Evolutionary conservation across 805 yeast species (phyloP), one percentile per base, ranked within the genome.

Genomic region (Hanseniaspora nectarophila): DNA sequence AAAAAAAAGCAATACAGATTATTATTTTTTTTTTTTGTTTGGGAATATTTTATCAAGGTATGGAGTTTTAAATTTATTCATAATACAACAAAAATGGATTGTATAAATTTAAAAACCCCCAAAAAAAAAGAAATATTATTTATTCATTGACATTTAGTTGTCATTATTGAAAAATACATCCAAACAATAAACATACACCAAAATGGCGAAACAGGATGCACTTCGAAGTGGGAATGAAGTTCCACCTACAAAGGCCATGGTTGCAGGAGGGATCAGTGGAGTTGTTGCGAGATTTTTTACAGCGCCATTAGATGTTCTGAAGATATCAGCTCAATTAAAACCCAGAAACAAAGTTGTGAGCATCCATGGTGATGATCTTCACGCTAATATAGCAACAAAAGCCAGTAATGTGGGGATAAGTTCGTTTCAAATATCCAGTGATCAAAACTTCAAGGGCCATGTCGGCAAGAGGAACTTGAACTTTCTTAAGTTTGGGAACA

Each of bases 241-340:
- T 4, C 66, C 80, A 3, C 63, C 80, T 0, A 49, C 58, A 6
- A 75, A 78, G 57, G 77, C 90, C 5, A 61, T 80, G 7, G 38
- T 80, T 0, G 85, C 90, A 0, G 95, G 95, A 1, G 79, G 85
- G 0, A 57, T 75, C 0, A 80, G 92, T 0, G 95, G 95, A 0
- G 61, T 80, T 10, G 64, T 75, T 1, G 72, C 84, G 0, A 56
- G 81, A 44, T 63, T 63, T 24, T 64, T 68, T n/a, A 69, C 72
- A 0, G 66, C 69, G 0, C 69, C 69, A 10, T 38, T 65, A 54
- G 70, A 66, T 54, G 63, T 64, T 0, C 33, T 66, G 15, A 66
- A 66, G 56, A 61, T 66, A 5, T 54, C 67, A 38, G 51, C 60
- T 16, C 70, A 66, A 39, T 43, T 60, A 12, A 45, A 60, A 21